These are phyloP conservation scores for Hansenula lynferdii DNA, from an alignment of 1,139 yeast genomes.

Conservation along the genomic window DNA sequence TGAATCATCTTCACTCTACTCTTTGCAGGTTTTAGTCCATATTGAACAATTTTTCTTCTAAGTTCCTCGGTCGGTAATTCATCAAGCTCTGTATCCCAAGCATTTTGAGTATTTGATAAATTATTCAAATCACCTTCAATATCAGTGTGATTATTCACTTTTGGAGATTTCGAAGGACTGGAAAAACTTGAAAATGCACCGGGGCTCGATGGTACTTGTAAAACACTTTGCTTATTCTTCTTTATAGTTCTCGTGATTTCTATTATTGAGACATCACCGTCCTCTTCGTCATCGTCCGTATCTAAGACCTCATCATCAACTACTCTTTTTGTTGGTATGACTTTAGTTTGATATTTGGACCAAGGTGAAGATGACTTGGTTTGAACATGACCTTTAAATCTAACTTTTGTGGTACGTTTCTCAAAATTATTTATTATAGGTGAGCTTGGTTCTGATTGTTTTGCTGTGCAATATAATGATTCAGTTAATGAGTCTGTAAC, in stretches of 20 bases:
- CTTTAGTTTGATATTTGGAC: constrained; percentile 9
- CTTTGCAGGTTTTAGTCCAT: constrained; percentile 33
- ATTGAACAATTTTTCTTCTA: constrained; percentile 24
- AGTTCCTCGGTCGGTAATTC: constrained; percentile 26
- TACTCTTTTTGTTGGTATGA: constrained; percentile 12
- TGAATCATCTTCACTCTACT: constrained; percentile 30
- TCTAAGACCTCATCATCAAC: constrained; percentile 9
- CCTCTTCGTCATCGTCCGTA: constrained; percentile 19
- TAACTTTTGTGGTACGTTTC: constrained; percentile 12
- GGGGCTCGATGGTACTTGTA: constrained; percentile 21
- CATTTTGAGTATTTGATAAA: too few relatives aligned
- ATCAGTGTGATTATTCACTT: too few relatives aligned
- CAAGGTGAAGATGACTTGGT: constrained; percentile 8
- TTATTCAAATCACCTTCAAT: too few relatives aligned
- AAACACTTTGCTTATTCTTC: constrained; percentile 10
- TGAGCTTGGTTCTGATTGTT: constrained; percentile 5
- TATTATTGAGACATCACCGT: constrained; percentile 17
- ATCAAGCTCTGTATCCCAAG: constrained; percentile 11
- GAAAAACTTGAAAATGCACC: neutral
- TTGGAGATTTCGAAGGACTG: constrained; percentile 7
- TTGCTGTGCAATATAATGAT: constrained; percentile 19
- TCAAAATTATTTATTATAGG: constrained; percentile 6
- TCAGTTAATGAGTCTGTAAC: neutral
- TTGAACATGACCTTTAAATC: constrained; percentile 13
- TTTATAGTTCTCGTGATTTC: constrained; percentile 20